A percentile compares a stretch with the other conserved stretches of the same genome.
phyloP scores from a whole-genome alignment of 78 protist species.

The Planoprotostelium fungivorum region DNA sequence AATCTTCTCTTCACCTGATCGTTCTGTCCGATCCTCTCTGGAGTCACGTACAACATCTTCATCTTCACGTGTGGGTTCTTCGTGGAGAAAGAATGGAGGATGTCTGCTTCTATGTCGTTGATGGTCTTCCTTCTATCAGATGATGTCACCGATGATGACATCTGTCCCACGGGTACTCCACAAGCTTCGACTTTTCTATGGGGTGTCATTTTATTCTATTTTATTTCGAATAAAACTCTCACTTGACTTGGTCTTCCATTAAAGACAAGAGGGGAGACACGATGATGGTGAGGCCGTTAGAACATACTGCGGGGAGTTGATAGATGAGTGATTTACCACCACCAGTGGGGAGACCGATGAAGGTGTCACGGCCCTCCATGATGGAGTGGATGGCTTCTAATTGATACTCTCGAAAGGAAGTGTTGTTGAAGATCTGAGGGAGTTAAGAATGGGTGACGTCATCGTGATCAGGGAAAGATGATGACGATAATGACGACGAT shows the following conservation, averaged over 20 bases:
- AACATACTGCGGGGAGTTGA: constrained; percentile 69
- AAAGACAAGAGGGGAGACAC: constrained; percentile 62
- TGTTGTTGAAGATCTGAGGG: constrained; percentile 31
- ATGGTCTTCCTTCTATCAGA: neutral
- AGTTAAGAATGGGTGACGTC: no score
- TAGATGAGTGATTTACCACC: constrained; percentile 95
- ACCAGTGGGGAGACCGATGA: constrained; percentile 93
- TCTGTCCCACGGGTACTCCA: neutral
- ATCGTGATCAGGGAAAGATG: no score
- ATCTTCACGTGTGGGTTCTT: neutral
- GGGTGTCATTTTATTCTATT: neutral
- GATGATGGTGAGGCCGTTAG: constrained; percentile 12
- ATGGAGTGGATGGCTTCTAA: constrained; percentile 42
- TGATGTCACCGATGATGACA: neutral
- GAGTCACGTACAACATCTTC: constrained; percentile 36
- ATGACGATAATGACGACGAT: no score
- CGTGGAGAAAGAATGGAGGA: constrained; percentile 3
- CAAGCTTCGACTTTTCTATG: neutral
- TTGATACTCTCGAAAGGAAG: constrained; percentile 63
- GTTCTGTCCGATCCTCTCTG: constrained; percentile 40
- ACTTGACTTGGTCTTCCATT: constrained; percentile 55
- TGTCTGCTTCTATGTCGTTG: constrained; percentile 16
- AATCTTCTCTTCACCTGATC: neutral
- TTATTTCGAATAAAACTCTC: neutral
- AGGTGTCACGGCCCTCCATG: constrained; percentile 36